A percentile compares a stretch with the other conserved stretches of the same genome.
phyloP scores from a whole-genome alignment of 73 alveolate genomes.

The Paramecium sexaurelia region DNA sequence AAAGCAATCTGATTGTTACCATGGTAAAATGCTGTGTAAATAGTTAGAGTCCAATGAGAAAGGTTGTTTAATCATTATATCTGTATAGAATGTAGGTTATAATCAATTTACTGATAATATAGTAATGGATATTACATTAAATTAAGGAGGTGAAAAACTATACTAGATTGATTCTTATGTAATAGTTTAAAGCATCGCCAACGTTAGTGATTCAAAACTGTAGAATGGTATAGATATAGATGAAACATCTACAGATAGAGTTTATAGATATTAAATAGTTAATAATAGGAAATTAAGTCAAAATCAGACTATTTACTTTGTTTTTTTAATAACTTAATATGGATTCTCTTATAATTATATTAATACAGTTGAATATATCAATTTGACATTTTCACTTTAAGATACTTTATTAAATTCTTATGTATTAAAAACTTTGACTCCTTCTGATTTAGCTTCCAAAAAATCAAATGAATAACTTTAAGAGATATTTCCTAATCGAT shows the following conservation, averaged over 20 bases:
- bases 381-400: not conserved
- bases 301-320: not conserved
- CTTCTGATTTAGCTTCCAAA: not conserved
- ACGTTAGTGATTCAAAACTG: not conserved
- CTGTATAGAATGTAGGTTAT: not conserved
- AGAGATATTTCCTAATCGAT: not conserved
- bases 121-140: not conserved
- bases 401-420: not conserved
- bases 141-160: conserved; percentile 20
- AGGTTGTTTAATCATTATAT: not conserved
- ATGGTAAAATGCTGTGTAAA: not conserved
- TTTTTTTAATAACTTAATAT: not conserved
- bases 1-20: not conserved
- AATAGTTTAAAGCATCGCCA: not conserved
- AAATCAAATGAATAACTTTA: not conserved
- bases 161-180: conserved; percentile 15
- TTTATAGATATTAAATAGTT: not conserved
- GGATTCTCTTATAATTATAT: conserved; percentile 3
- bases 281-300: not conserved
- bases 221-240: not conserved
- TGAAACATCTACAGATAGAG: not conserved
- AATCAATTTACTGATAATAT: conserved; percentile 5
- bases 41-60: not conserved
- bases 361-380: not conserved
- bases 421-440: not conserved